Evolutionary conservation across 2,329 filamentous ascomycete genomes (phyloP), one percentile per base, ranked within the genome.

Genomic region (Alternaria gaisen): DNA sequence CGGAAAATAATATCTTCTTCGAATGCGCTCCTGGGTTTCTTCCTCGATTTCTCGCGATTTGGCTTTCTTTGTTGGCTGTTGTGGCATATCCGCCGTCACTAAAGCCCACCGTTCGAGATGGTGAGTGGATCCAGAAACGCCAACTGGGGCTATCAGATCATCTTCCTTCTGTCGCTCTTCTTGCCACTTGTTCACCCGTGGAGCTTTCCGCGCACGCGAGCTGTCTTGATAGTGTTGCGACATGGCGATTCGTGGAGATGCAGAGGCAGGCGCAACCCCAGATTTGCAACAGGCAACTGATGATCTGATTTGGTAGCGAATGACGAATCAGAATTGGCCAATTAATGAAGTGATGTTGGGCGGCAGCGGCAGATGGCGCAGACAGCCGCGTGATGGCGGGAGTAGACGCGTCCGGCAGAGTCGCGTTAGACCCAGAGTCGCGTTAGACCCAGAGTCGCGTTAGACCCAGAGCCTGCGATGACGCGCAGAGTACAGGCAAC

Each of bases 61-160:
- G 32, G 16, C 32, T 5, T 42, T 50, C n/a, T 32, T 43, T 5
- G 48, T 22, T 11, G 42, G 41, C 1, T 58, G 36, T 24, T 61
- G 55, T 5, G 43, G 32, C 32, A 65, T 53, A 22, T 41, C 50
- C 11, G 60, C 62, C 10, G 65, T 67, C 16, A 42, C 18, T 6
- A 63, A 28, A 10, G 60, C 63, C 60, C 63, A 67, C 11, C 40
- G 51, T 38, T 64, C 53, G 26, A 67, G 65, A 42, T 52, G 38
- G 16, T 53, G 22, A 8, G 50, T 41, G 3, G 65, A 58, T 11
- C 22, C 11, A 3, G 54, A 58, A n/a, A 58, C 55, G 22, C 38
- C 48, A 53, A 20, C 40, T 7, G 58, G 63, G 4, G 56, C 58
- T 22, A 66, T 67, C 11, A 60, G 60, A 12, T 65, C 60, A 18